Evolutionary conservation across 164 flowering plant species (phyloP).

Genomic region (Liriodendron chinense): DNA sequence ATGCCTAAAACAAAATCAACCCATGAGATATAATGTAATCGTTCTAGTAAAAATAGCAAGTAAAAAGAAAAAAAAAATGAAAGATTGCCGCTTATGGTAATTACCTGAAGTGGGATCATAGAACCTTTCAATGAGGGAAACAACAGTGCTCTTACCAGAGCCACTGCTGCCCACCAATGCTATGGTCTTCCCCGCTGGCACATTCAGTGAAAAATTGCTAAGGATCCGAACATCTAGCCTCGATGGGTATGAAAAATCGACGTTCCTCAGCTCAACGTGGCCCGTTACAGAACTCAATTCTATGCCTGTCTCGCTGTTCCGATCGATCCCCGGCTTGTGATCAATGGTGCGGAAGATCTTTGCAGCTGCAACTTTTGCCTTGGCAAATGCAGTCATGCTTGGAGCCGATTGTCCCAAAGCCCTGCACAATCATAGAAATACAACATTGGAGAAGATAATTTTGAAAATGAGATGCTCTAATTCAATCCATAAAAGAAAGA

Average conservation of each 20-base stretch:
- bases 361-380: conserved; percentile 91
- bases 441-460: not conserved
- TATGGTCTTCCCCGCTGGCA: conserved; percentile 83
- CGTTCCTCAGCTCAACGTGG: conserved; percentile 64
- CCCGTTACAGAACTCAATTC: conserved; percentile 75
- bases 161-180: conserved; percentile 95
- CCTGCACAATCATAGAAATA: conserved; percentile 27
- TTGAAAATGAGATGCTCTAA: not conserved
- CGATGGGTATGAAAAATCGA: conserved; percentile 75
- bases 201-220: conserved; percentile 48
- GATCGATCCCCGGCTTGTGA: conserved; percentile 69
- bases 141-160: conserved; percentile 92
- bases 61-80: not conserved
- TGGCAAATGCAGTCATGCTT: conserved; percentile 84
- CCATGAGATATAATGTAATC: not conserved
- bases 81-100: not conserved
- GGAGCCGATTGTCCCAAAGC: conserved; percentile 90
- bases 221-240: conserved; percentile 68
- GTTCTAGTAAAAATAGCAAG: not conserved
- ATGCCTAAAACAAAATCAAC: not conserved
- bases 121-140: conserved; percentile 84
- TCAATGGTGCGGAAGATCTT: conserved; percentile 73
- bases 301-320: conserved; percentile 60
- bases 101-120: conserved; percentile 81
- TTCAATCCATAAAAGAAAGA: conserved; percentile 4